Base-by-base conservation (phyloP, 805 yeast genomes). In the Yarrowia sp. region DNA sequence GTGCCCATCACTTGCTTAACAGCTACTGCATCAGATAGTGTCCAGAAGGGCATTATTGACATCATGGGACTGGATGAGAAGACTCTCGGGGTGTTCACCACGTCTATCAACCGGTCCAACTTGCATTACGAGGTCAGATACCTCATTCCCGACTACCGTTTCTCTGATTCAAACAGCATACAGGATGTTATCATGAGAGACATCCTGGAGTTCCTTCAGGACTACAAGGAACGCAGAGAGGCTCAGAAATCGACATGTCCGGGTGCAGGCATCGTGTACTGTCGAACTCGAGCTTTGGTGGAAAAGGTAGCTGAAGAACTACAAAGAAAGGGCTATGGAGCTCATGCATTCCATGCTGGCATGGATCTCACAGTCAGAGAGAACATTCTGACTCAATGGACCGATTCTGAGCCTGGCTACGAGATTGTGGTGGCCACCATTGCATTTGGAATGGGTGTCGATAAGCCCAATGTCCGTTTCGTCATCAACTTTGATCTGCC, bases 391-490 rank as follows among this genome's bases (percentile, higher is more conserved):
- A 80, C 81, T n/a, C 80, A 79, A 40, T 94, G 98, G 98, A 97
- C 94, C 75, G 76, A 79, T 3, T 87, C 89, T 67, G 77, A 78
- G 19, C 69, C 70, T 5, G 70, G 65, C 0, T 80, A 88, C 32
- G 89, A 88, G 75, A 88, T 94, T 1, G 92, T 94, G 14, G 92
- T 97, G 79, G 99, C 99, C 0, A 94, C 99, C 0, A 90, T 94
- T 74, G 98, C 98, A 0, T 94, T 94, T 82, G 99, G 99, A 40
- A 94, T 94, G 98, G 99, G 99, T 64, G 93, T 94, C 67, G 99
- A 94, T 79, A 94, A 94, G 77, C 90, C 97, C 0, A 96, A 94
- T 77, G 98, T 94, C 10, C 82, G 98, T 61, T 93, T 84, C 79
- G 98, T 94, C 2, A 86, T 91, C 55, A 98, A 94, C 78, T 83